Evolutionary conservation across 148 eudicot species (phyloP), one percentile per base, ranked within the genome.

Genomic region (Heliosperma pusillum): DNA sequence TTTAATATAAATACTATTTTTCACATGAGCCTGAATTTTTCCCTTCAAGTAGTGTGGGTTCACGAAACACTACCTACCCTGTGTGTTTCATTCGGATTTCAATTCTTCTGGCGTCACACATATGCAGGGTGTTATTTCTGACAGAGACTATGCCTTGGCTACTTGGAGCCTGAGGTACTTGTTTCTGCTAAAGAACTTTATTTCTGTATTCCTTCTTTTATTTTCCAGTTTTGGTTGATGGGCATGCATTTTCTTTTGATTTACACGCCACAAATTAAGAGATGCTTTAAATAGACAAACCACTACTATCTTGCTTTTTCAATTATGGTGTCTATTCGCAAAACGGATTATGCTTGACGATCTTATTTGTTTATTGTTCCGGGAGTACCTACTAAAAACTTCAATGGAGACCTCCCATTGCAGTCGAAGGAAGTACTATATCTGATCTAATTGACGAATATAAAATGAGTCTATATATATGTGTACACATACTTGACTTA

Each of bases 361-460:
- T 30, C 21, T 58, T 25, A 0, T 36, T 36, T 36, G 21, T 11
- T 80, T 71, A 27, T 50, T 40, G n/a, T 73, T 64, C 63, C 16
- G 78, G 86, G 83, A 94, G 98, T 88, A 94, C 97, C 26, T 91
- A 83, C 77, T 87, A 91, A 77, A 91, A 88, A 81, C 96, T 94
- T 84, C 98, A 97, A 22, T 91, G 98, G 98, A 90, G 77, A 83
- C 98, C 97, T 74, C 83, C 87, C 62, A 90, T 94, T 78, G 80
- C 82, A 33, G 73, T 94, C 72, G 89, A 91, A 82, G 98, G 98
- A n/a, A n/a, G n/a, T n/a, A n/a, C n/a, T n/a, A n/a, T 72, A 20
- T 82, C 6, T 94, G 91, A 77, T 73, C 72, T 91, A 59, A 82
- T 87, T 70, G 88, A 84, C 24, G 76, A 82, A 52, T 82, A 80